Conservation (phyloP, 176 grass and related monocot species). For the Pharus latifolius region DNA sequence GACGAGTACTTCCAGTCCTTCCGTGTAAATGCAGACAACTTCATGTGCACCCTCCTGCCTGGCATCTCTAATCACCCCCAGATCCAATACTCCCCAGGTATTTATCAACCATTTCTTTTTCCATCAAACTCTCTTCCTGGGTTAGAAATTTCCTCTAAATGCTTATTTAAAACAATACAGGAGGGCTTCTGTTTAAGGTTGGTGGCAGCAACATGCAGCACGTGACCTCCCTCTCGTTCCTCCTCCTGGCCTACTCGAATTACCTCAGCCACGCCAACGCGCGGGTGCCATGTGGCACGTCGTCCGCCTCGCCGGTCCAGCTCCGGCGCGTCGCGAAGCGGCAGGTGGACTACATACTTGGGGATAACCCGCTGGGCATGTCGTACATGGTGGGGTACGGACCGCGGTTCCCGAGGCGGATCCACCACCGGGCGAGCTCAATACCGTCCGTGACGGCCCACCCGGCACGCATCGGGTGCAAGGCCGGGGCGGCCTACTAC, state of each 20-base stretch:
- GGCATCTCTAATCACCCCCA: conserved; percentile 36
- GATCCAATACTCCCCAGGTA: conserved; percentile 37
- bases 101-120: too few relatives aligned
- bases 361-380: conserved; percentile 54
- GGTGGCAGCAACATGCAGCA: conserved; percentile 82
- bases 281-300: conserved; percentile 42
- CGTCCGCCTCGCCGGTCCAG: conserved; percentile 27
- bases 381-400: conserved; percentile 77
- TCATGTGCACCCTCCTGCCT: conserved; percentile 44
- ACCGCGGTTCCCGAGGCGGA: conserved; percentile 23
- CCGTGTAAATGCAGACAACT: conserved; percentile 38
- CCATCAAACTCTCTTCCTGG: too few relatives aligned
- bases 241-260: conserved; percentile 67
- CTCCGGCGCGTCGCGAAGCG: conserved; percentile 62
- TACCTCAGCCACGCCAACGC: conserved; percentile 66
- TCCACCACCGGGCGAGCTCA: conserved; percentile 61
- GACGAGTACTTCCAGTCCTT: conserved; percentile 53
- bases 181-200: conserved; percentile 55
- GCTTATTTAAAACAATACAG: conserved; percentile 16
- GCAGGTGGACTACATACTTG: conserved; percentile 72
- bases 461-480: conserved; percentile 29
- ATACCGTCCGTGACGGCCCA: conserved; percentile 23
- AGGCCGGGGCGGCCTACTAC: conserved; percentile 35
- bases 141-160: too few relatives aligned
- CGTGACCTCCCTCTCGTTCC: conserved; percentile 73